Base-by-base conservation (phyloP, 1,284 basidiomycete species). In the Apiotrichum porosum region DNA sequence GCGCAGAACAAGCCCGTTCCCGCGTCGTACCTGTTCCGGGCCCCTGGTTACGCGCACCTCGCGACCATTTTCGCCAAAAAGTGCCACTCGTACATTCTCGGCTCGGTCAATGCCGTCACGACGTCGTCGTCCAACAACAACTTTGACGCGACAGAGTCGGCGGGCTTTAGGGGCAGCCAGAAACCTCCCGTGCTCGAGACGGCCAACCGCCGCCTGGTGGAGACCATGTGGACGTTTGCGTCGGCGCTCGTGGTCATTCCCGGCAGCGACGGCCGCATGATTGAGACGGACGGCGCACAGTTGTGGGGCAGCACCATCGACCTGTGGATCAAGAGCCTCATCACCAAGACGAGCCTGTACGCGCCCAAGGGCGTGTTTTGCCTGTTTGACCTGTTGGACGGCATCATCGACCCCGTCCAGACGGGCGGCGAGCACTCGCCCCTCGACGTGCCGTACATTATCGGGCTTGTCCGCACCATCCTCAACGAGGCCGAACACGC, bases 111-210 rank as follows among this genome's bases (percentile, higher is more conserved):
- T 44, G 73, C 71, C 3, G 72, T 73, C 23, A 73, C 71, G n/a
- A 74, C 71, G 4, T 69, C 71, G n/a, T 70, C 69, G 1, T 64
- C 69, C 0, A 57, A 63, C 15, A 58, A 62, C 26, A 65, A 66
- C 49, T 77, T 78, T 57, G 76, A 75, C 49, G 73, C 74, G 18
- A 75, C 72, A 31, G 77, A 78, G 51, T 73, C 71, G 13, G 76
- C 76, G 5, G 75, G 74, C n/a, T 69, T 77, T 35, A 65, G 69
- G 6, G 74, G 73, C 26, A 73, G 70, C 30, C 68, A 72, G 37
- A 78, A 78, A 58, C 77, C 77, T 0, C 69, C 76, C 14, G 72
- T 77, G 1, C 67, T 78, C 32, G 77, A 78, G 54, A 73, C 76
- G 18, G 76, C 77, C 13, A 77, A 78, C 59, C 66, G 76, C 6